phyloP scores from a whole-genome alignment of 441 rosid species.

The Cnidoscolus chayamansa region DNA sequence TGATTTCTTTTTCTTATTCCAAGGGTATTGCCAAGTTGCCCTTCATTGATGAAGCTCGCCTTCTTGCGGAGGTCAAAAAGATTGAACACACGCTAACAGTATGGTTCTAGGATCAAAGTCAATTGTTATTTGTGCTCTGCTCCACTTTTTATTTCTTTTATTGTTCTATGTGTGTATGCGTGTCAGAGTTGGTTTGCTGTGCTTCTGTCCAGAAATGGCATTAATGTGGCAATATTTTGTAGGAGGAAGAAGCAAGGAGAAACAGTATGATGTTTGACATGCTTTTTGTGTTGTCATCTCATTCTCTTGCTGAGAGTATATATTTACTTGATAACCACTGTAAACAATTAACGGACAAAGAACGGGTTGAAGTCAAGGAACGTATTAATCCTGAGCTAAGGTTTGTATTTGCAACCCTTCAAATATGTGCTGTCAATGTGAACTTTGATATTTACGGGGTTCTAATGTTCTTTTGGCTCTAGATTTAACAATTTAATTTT shows the following conservation, averaged over 20 bases:
- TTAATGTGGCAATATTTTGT: conserved; percentile 21
- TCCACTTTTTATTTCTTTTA: neutral
- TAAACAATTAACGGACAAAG: conserved; percentile 45
- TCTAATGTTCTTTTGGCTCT: neutral
- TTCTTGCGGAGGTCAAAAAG: conserved; percentile 64
- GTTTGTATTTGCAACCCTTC: conserved; percentile 40
- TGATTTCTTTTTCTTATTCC: conserved; percentile 23
- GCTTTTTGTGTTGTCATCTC: conserved; percentile 73
- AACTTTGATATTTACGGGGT: conserved; percentile 3
- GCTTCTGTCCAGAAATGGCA: neutral
- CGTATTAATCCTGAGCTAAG: conserved; percentile 64
- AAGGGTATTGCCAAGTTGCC: conserved; percentile 93
- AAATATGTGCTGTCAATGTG: neutral
- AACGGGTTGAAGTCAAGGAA: conserved; percentile 46
- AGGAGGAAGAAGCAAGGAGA: conserved; percentile 84
- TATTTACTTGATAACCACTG: conserved; percentile 60
- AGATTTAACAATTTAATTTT: neutral
- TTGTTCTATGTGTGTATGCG: neutral
- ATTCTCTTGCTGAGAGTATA: conserved; percentile 69
- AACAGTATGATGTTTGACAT: conserved; percentile 69
- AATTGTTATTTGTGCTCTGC: neutral
- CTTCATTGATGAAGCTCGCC: conserved; percentile 84
- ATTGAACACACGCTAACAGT: conserved; percentile 76
- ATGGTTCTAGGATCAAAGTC: conserved; percentile 27
- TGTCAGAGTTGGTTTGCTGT: too few species aligned